These are phyloP conservation scores for Pythium dissimile DNA, from an alignment of 352 stramenopile genomes.

Conservation along the genomic window DNA sequence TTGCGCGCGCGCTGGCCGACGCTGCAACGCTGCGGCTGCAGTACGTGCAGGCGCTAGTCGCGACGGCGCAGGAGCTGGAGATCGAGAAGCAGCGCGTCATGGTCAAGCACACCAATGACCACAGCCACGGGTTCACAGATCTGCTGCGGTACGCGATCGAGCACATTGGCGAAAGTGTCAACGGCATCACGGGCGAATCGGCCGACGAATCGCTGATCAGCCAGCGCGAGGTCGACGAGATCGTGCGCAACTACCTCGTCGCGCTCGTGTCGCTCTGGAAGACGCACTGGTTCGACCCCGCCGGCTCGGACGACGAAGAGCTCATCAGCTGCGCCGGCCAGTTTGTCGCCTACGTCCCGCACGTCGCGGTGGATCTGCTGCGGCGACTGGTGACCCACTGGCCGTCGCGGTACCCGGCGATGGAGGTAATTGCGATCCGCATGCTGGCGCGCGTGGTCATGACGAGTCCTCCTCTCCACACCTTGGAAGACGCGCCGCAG, in stretches of 20 bases:
- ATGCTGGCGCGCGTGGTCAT: conserved; percentile 84
- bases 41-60: conserved; percentile 57
- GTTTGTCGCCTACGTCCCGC: conserved; percentile 81
- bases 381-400: conserved; percentile 53
- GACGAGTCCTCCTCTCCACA: conserved; percentile 62
- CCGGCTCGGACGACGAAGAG: conserved; percentile 78
- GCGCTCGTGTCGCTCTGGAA: conserved; percentile 67
- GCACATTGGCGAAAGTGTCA: conserved; percentile 58
- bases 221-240: conserved; percentile 37
- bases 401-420: conserved; percentile 60
- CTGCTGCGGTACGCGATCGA: conserved; percentile 82
- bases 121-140: conserved; percentile 80
- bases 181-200: conserved; percentile 26
- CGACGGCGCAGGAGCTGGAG: conserved; percentile 40
- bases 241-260: conserved; percentile 68
- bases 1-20: conserved; percentile 69
- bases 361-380: conserved; percentile 48
- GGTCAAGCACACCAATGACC: conserved; percentile 58
- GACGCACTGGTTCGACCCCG: conserved; percentile 71
- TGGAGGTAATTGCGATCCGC: conserved; percentile 74
- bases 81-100: conserved; percentile 62
- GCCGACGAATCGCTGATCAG: conserved; percentile 16
- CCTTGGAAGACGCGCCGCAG: conserved; percentile 30
- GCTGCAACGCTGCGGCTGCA: conserved; percentile 61
- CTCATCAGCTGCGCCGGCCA: conserved; percentile 79